These are phyloP conservation scores for Neurospora tetraspora DNA, from an alignment of 495 filamentous ascomycete species.

Conservation along the genomic window DNA sequence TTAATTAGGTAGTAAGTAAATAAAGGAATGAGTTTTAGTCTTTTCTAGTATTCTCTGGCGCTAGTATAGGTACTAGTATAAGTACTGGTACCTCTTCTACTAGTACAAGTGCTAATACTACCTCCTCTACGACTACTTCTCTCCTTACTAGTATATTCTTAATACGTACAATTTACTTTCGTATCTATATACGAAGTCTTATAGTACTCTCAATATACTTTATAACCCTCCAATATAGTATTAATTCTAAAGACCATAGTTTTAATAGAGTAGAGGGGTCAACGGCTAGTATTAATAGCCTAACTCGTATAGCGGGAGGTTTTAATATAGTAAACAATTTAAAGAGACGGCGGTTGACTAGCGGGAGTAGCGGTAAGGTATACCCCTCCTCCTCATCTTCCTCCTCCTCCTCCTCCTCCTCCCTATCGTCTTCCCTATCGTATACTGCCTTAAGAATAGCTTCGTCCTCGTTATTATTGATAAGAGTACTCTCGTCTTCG, in stretches of 20 bases:
- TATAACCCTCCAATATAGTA: not conserved
- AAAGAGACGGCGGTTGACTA: too few relatives aligned
- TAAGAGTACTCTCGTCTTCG: not conserved
- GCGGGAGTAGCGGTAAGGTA: too few relatives aligned
- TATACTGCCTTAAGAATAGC: too few relatives aligned
- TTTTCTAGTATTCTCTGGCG: not conserved
- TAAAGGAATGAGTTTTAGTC: not conserved
- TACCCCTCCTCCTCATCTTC: too few relatives aligned
- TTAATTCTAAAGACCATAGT: not conserved
- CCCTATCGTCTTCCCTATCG: too few relatives aligned
- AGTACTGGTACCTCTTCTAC: too few relatives aligned
- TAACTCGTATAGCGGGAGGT: too few relatives aligned
- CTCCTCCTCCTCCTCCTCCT: too few relatives aligned
- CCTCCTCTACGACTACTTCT: not conserved
- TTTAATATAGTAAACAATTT: too few relatives aligned
- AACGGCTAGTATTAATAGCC: too few relatives aligned
- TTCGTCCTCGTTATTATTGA: not conserved
- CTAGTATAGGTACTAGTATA: not conserved
- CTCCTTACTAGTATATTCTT: not conserved
- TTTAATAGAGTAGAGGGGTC: accelerated
- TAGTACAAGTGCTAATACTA: not conserved
- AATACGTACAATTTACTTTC: not conserved
- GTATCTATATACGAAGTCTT: not conserved
- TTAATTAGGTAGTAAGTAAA: not conserved
- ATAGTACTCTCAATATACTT: not conserved